Percentiles rank a stretch among this genome's conserved stretches.
phyloP scores from a whole-genome alignment of 257 asterid genomes.

The Solanum chiquidenum region DNA sequence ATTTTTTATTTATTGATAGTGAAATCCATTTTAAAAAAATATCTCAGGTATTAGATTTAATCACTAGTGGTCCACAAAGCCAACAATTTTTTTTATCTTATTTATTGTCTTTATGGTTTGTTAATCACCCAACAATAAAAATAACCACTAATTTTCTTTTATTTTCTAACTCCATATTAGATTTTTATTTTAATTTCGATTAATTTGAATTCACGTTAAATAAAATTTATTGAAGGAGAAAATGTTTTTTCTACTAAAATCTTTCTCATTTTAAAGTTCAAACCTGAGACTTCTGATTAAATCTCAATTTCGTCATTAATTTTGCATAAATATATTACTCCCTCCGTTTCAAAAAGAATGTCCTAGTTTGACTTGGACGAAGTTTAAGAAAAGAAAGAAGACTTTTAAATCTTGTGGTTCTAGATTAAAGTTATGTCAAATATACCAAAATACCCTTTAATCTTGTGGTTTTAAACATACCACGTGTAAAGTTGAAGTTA shows the following conservation, averaged over 20 bases:
- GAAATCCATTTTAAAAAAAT: not conserved
- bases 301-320: not conserved
- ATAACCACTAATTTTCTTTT: not conserved
- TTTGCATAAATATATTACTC: not conserved
- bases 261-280: not conserved
- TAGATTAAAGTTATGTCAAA: no score
- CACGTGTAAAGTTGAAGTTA: no score
- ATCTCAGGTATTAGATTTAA: not conserved
- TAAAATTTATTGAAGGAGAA: not conserved
- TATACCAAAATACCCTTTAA: no score
- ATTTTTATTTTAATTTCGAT: not conserved
- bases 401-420: no score
- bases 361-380: no score
- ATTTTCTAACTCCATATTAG: rapidly evolving
- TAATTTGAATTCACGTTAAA: not conserved
- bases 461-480: no score
- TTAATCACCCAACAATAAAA: not conserved
- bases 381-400: no score
- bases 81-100: not conserved
- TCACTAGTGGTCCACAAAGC: not conserved
- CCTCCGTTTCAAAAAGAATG: no score
- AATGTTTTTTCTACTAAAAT: not conserved
- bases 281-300: not conserved
- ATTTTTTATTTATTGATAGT: not conserved
- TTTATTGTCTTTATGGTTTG: not conserved